Evolutionary conservation across 2,329 filamentous ascomycete genomes (phyloP), one percentile per base, ranked within the genome.

Genomic region (Fusarium sp.): DNA sequence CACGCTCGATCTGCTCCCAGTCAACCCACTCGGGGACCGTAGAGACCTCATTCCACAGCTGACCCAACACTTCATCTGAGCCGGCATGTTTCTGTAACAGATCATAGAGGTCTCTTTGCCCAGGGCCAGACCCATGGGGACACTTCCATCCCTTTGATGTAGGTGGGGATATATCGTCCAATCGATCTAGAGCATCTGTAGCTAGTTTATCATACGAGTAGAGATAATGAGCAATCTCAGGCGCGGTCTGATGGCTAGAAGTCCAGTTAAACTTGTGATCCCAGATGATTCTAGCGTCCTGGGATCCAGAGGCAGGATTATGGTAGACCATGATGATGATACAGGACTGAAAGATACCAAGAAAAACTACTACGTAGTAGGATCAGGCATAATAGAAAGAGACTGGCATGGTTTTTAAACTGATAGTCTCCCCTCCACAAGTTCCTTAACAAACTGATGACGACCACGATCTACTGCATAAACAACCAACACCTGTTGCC

Each of bases 1-100:
- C 91, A 69, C 91, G 81, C 57, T 83, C 80, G 53, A 94, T 88
- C 71, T 92, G 89, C 2, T 83, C 83, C 90, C 90, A 93, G 72
- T 93, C 86, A 3, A 93, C 91, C 90, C 90, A 93, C 1, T 84
- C 79, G 0, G 91, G 91, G 5, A 92, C 76, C 0, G 83, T 87
- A 54, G 86, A 88, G 53, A 90, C 80, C 70, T 92, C 81, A 0
- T 76, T 73, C 91, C 90, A 93, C 8, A 94, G 77, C 50, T 82
- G 68, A 2, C 71, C 68, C 3, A 84, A 76, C 35, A 84, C 82
- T 24, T 83, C 77, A 66, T 93, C 84, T 6, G 80, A 77, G 3
- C 76, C 72, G 9, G 81, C 79, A 72, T 92, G 80, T 6, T 88
- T 80, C 67, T 80, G 76, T 1, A 94, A 75, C 8, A 92, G 74